These are phyloP conservation scores for Rubus idaeus DNA, from an alignment of 306 rosid species.

Conservation along the genomic window DNA sequence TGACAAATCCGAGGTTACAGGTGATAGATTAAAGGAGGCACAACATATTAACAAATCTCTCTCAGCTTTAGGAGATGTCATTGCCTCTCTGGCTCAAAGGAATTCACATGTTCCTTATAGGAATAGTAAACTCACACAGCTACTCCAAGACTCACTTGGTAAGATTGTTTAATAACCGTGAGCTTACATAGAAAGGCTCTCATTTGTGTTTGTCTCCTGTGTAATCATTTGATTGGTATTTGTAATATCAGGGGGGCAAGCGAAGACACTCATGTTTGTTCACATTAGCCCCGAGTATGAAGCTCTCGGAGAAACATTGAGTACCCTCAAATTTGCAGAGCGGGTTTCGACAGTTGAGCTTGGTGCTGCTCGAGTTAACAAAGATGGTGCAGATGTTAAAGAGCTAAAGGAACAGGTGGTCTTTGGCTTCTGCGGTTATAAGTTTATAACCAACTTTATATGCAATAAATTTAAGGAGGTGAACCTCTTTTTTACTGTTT, in stretches of 20 bases:
- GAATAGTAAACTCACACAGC: constrained; percentile 93
- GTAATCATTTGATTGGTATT: constrained; percentile 15
- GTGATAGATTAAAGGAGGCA: constrained; percentile 97
- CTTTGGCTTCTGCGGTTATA: not conserved
- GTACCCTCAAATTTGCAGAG: constrained; percentile 96
- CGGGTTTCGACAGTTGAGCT: constrained; percentile 84
- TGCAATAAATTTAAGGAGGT: not conserved
- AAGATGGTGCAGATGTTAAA: constrained; percentile 63
- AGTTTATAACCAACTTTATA: not conserved
- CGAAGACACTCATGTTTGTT: constrained; percentile 94
- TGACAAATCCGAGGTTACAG: constrained; percentile 89
- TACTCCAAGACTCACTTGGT: constrained; percentile 98
- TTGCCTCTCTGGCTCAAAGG: constrained; percentile 83
- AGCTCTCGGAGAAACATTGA: constrained; percentile 78
- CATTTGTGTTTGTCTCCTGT: not conserved
- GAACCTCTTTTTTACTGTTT: not conserved
- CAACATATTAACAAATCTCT: constrained; percentile 96
- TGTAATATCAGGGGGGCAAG: constrained; percentile 68
- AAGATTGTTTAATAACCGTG: constrained; percentile 12
- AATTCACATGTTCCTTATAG: constrained; percentile 91
- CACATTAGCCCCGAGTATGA: constrained; percentile 88
- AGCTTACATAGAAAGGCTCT: not conserved
- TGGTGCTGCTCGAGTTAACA: constrained; percentile 79
- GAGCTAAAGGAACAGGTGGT: constrained; percentile 90
- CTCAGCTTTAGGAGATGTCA: constrained; percentile 95